These are phyloP conservation scores for Irpex rosettiformis DNA, from an alignment of 1,284 basidiomycete genomes.

Conservation along the genomic window DNA sequence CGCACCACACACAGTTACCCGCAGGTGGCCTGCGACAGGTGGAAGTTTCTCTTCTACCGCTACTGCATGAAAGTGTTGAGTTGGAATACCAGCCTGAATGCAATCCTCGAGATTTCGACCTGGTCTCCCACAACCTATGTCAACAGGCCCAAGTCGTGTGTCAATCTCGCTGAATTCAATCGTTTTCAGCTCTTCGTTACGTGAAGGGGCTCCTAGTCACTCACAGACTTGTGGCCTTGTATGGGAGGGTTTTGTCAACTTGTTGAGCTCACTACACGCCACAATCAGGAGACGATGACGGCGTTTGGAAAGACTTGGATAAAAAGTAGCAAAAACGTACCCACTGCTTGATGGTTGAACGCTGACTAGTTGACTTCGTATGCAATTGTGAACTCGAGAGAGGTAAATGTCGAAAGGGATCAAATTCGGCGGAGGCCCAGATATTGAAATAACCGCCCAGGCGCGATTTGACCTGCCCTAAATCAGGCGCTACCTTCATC, in stretches of 20 bases:
- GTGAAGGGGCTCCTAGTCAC: neutral
- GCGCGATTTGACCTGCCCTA: neutral
- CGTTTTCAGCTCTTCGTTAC: neutral
- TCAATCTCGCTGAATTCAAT: neutral
- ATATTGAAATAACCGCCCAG: neutral
- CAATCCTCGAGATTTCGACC: neutral
- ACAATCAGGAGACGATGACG: no score
- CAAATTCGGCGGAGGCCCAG: neutral
- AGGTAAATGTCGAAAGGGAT: neutral
- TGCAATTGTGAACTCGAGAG: no score
- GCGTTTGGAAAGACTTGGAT: no score
- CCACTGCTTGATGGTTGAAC: no score
- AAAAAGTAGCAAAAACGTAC: no score
- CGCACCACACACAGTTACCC: neutral
- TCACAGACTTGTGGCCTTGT: neutral
- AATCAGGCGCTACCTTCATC: neutral
- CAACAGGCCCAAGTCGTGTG: neutral
- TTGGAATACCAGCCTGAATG: neutral
- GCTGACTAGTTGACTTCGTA: no score
- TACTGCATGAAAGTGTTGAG: neutral
- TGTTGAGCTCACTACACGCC: no score
- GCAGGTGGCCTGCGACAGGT: neutral
- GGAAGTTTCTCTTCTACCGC: neutral
- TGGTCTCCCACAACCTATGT: neutral
- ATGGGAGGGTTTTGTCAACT: neutral